Percentiles rank a stretch among this genome's conserved stretches.
These are phyloP conservation scores for Adenanthera pavonina DNA, from an alignment of 306 rosid species.

Conservation along the genomic window DNA sequence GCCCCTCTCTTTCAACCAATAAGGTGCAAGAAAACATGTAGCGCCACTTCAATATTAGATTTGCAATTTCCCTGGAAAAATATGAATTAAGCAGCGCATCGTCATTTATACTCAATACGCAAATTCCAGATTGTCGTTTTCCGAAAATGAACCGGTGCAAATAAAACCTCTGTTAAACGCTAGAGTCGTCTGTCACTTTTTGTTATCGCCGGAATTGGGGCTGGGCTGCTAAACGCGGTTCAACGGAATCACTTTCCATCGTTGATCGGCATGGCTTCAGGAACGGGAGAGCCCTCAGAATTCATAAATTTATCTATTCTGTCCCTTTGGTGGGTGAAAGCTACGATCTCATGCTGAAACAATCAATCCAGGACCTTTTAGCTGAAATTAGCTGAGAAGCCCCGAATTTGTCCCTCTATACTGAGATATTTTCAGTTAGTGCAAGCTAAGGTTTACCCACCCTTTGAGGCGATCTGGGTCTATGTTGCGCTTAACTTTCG, in stretches of 20 bases:
- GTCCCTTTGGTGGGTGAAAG: constrained; percentile 46
- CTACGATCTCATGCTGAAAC: constrained; percentile 52
- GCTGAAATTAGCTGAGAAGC: constrained; percentile 49
- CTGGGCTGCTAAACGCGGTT: not conserved
- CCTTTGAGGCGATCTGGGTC: constrained; percentile 77
- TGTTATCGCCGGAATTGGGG: constrained; percentile 1
- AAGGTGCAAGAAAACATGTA: constrained; percentile 57
- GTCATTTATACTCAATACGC: constrained; percentile 6
- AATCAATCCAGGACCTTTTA: constrained; percentile 54
- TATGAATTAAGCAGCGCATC: not conserved
- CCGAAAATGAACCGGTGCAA: not conserved
- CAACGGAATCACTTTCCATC: not conserved
- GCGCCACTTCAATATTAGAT: not conserved
- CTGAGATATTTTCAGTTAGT: constrained; percentile 51
- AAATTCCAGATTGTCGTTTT: constrained; percentile 3
- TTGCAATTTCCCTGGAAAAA: not conserved
- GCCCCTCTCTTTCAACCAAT: constrained; percentile 56
- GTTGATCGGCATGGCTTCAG: constrained; percentile 35
- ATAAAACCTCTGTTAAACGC: constrained; percentile 44
- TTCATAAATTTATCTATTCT: constrained; percentile 11
- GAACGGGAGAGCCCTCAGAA: constrained; percentile 36
- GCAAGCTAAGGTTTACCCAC: constrained; percentile 66
- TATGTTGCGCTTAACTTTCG: constrained; percentile 62
- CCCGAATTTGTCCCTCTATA: constrained; percentile 40
- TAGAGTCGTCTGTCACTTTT: not conserved